A percentile compares a stretch with the other conserved stretches of the same genome.
phyloP scores from a whole-genome alignment of 2,329 filamentous ascomycete genomes.

The Cladophialophora psammophila region DNA sequence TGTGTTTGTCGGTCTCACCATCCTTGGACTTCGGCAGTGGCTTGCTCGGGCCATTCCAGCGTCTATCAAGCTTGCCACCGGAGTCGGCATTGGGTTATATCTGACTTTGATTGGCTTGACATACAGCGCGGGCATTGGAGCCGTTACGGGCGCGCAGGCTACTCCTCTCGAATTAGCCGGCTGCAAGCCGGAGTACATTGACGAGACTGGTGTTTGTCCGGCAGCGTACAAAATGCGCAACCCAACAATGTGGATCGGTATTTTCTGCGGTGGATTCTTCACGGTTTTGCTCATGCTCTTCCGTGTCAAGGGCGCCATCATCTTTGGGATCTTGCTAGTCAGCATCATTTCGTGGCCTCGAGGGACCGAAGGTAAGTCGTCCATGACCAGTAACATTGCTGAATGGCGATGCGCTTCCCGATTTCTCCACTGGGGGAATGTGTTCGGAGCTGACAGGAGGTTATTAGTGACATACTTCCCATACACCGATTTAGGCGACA shows the following conservation, averaged over 20 bases:
- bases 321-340: slow-evolving; percentile 81
- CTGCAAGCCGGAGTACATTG: slow-evolving; percentile 63
- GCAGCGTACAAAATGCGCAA: slow-evolving; percentile 77
- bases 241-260: slow-evolving; percentile 85
- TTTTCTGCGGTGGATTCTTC: slow-evolving; percentile 83
- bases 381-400: not conserved
- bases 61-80: slow-evolving; percentile 86
- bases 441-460: not conserved
- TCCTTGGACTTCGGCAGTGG: slow-evolving; percentile 86
- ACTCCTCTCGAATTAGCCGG: slow-evolving; percentile 80
- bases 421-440: not conserved
- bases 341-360: slow-evolving; percentile 90
- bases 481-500: slow-evolving; percentile 71
- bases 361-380: slow-evolving; percentile 57
- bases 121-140: slow-evolving; percentile 82
- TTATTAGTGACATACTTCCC: slow-evolving; percentile 77
- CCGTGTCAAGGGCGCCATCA: slow-evolving; percentile 85
- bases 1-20: slow-evolving; percentile 80
- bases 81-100: slow-evolving; percentile 85
- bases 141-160: slow-evolving; percentile 71
- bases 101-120: slow-evolving; percentile 71
- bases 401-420: not conserved
- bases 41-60: slow-evolving; percentile 81
- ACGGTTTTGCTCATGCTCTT: slow-evolving; percentile 85
- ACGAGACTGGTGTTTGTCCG: slow-evolving; percentile 65